Conservation (phyloP, 345 rosid genomes). For the Aethionema arabicum region DNA sequence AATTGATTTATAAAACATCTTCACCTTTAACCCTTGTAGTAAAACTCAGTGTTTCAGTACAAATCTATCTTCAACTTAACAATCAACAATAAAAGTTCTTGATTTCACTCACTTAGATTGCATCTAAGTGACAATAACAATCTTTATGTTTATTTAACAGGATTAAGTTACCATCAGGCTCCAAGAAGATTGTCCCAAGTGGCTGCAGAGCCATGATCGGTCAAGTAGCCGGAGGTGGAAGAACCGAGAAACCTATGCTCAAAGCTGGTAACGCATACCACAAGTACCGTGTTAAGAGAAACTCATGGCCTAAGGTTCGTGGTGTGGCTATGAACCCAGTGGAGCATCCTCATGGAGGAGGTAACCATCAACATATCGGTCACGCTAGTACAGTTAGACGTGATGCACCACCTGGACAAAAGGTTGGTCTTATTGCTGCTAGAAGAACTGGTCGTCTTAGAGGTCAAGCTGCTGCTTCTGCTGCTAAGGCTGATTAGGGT, state of each 20-base stretch:
- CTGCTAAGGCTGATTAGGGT: constrained; percentile 62
- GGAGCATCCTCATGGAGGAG: constrained; percentile 85
- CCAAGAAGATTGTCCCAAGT: constrained; percentile 69
- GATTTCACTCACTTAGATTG: too few relatives aligned
- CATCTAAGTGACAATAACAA: background rate
- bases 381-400: constrained; percentile 71
- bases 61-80: too few relatives aligned
- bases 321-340: constrained; percentile 91
- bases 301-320: constrained; percentile 84
- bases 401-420: constrained; percentile 72
- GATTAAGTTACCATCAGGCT: constrained; percentile 75
- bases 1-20: background rate
- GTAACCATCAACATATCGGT: constrained; percentile 81
- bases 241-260: constrained; percentile 72
- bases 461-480: constrained; percentile 75
- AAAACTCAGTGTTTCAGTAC: background rate
- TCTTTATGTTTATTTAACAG: constrained; percentile 27
- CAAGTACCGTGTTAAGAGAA: constrained; percentile 69
- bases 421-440: constrained; percentile 80
- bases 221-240: constrained; percentile 78
- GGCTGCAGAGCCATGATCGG: constrained; percentile 79
- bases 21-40: background rate
- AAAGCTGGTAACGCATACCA: constrained; percentile 82
- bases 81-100: too few relatives aligned
- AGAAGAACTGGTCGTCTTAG: constrained; percentile 76